These are phyloP conservation scores for Cryptosporidium sp. DNA, from an alignment of 169 alveolate genomes.

Conservation along the genomic window DNA sequence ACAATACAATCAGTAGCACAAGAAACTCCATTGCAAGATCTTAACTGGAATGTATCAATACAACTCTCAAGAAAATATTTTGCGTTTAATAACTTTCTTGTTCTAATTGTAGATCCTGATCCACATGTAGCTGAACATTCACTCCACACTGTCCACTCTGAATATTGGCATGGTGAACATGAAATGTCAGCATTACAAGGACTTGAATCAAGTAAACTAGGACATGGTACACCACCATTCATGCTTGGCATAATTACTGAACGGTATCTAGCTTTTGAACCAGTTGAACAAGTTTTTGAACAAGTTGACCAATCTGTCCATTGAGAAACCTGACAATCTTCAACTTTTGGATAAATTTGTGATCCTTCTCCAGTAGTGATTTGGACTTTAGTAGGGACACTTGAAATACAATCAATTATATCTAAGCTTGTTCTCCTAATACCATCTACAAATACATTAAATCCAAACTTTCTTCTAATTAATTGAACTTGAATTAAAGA, in stretches of 20 bases:
- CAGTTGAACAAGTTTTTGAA: slow-evolving; percentile 65
- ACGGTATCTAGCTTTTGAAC: slow-evolving; percentile 44
- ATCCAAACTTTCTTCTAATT: slow-evolving; percentile 59
- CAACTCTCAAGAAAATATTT: slow-evolving; percentile 2
- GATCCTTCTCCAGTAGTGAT: slow-evolving; percentile 19
- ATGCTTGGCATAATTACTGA: slow-evolving; percentile 71
- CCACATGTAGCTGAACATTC: slow-evolving; percentile 43
- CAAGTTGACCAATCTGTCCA: slow-evolving; percentile 82
- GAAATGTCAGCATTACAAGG: slow-evolving; percentile 50
- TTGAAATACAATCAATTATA: slow-evolving; percentile 45
- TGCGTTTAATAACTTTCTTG: slow-evolving; percentile 73
- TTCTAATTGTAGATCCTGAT: slow-evolving; percentile 60
- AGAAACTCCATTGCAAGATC: slow-evolving; percentile 30
- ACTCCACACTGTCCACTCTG: slow-evolving; percentile 33
- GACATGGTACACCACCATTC: slow-evolving; percentile 62
- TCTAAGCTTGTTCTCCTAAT: slow-evolving; percentile 47
- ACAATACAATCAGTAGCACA: slow-evolving; percentile 62
- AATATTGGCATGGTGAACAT: slow-evolving; percentile 49
- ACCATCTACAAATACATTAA: slow-evolving; percentile 63
- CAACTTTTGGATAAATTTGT: slow-evolving; percentile 67
- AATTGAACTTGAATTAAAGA: slow-evolving; percentile 21
- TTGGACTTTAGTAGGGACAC: slow-evolving; percentile 1
- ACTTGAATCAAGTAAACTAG: slow-evolving; percentile 6
- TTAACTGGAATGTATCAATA: slow-evolving; percentile 48
- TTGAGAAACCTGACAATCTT: slow-evolving; percentile 78